Evolutionary conservation across 345 rosid species (phyloP).

Genomic region (Raphanus sativus): DNA sequence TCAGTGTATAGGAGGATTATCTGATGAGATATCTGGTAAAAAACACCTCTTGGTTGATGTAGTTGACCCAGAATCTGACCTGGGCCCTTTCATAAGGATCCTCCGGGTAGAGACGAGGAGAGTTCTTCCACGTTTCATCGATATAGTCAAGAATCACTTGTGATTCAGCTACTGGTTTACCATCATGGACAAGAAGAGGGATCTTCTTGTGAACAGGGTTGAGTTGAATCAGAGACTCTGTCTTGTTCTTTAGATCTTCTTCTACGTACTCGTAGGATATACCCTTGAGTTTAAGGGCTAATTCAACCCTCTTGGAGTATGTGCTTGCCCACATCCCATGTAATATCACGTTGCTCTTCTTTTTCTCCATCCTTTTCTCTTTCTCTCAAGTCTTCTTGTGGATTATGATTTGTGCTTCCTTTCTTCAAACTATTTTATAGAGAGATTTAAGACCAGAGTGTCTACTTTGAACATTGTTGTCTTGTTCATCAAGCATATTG

Average conservation of each 20-base stretch:
- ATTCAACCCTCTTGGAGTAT: conserved; percentile 30
- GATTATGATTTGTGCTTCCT: neutral
- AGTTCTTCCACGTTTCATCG: conserved; percentile 30
- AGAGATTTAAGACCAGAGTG: neutral
- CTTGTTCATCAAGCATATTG: conserved; percentile 13
- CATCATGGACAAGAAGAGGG: conserved; percentile 47
- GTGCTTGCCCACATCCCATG: conserved; percentile 42
- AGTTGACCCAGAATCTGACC: conserved; percentile 35
- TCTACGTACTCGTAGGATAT: conserved; percentile 37
- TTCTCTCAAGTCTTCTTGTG: neutral
- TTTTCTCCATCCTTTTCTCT: conserved; percentile 11
- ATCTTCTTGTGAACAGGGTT: conserved; percentile 38
- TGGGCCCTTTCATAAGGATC: conserved; percentile 38
- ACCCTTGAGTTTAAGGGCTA: conserved; percentile 37
- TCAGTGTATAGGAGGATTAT: neutral
- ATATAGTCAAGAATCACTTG: conserved; percentile 38
- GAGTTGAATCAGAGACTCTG: conserved; percentile 10
- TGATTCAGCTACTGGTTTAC: conserved; percentile 29
- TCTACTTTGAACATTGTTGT: neutral
- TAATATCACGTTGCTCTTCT: conserved; percentile 28
- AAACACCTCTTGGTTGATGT: conserved; percentile 33
- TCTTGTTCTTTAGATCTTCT: conserved; percentile 43
- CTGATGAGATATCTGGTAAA: neutral
- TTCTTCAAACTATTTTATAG: neutral
- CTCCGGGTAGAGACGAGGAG: conserved; percentile 34